Evolutionary conservation across 352 stramenopile species (phyloP).

Genomic region (Globisporangium yorkense): DNA sequence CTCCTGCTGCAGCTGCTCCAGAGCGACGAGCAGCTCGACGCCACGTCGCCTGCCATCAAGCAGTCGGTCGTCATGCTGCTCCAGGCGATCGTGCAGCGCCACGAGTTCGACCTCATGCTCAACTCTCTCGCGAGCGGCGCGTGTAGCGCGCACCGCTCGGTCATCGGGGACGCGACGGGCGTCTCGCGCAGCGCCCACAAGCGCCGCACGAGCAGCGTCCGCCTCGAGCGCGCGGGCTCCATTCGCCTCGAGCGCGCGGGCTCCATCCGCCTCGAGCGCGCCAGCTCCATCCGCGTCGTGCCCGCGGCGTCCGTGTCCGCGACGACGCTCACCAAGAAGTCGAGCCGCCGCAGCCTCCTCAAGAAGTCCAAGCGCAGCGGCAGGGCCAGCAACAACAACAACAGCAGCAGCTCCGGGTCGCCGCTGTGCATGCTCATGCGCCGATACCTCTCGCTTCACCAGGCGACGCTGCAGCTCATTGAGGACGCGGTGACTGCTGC

Average conservation of each 20-base stretch:
- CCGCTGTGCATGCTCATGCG: slow-evolving; percentile 45
- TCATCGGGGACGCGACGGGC: slow-evolving; percentile 1
- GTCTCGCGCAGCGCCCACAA: slow-evolving; percentile 11
- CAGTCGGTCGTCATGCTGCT: slow-evolving; percentile 30
- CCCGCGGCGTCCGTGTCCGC: slow-evolving; percentile 6
- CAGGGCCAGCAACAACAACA: slow-evolving; percentile 7
- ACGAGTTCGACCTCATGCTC: slow-evolving; percentile 54
- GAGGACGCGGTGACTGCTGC: slow-evolving; percentile 22
- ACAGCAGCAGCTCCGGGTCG: not conserved
- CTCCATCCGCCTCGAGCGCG: slow-evolving; percentile 12
- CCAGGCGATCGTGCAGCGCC: slow-evolving; percentile 33
- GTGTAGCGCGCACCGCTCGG: slow-evolving; percentile 31
- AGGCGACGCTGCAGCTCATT: slow-evolving; percentile 49
- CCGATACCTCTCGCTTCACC: slow-evolving; percentile 55
- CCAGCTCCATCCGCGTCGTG: slow-evolving; percentile 9
- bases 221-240: slow-evolving; percentile 8
- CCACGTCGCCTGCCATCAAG: not conserved
- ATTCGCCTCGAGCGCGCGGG: slow-evolving; percentile 9
- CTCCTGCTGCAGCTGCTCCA: slow-evolving; percentile 41
- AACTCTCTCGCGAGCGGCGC: slow-evolving; percentile 40
- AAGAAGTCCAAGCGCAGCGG: slow-evolving; percentile 20
- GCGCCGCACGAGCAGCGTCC: slow-evolving; percentile 13
- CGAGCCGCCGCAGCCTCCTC: slow-evolving; percentile 11
- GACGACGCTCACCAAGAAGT: slow-evolving; percentile 6
- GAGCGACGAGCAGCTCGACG: slow-evolving; percentile 14